These are phyloP conservation scores for Gloeopeniophorella convolvens DNA, from an alignment of 768 basidiomycete genomes.

Conservation along the genomic window DNA sequence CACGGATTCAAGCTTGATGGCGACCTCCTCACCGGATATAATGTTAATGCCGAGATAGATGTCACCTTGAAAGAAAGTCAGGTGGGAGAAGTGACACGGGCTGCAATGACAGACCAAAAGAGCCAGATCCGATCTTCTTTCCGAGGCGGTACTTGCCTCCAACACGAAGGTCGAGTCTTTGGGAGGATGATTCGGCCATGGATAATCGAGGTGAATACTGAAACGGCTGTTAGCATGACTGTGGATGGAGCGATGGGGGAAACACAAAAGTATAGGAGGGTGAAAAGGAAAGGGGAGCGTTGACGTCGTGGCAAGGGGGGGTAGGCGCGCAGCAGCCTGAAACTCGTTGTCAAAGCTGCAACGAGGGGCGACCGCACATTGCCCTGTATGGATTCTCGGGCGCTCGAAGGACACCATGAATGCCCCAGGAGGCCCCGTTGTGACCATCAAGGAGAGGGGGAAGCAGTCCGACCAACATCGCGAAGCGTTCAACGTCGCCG, in stretches of 20 bases:
- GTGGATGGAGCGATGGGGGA: conserved; percentile 3
- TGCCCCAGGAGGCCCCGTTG: not conserved
- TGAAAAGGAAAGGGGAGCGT: not conserved
- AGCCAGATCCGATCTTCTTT: conserved; percentile 99
- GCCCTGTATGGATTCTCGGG: too few species aligned
- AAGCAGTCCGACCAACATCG: conserved; percentile 7
- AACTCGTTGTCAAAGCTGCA: too few species aligned
- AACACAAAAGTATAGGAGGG: not conserved
- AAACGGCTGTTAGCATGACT: conserved; percentile 1
- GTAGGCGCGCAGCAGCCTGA: too few species aligned
- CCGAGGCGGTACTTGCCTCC: conserved; percentile 96
- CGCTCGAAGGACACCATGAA: too few species aligned
- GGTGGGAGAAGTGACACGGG: not conserved
- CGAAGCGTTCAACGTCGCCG: not conserved
- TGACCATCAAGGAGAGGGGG: not conserved
- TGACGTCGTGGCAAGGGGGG: too few species aligned
- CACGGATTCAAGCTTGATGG: conserved; percentile 99
- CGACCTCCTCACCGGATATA: conserved; percentile 98
- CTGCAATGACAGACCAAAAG: conserved; percentile 69
- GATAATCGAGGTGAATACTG: conserved; percentile 18
- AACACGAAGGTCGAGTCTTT: conserved; percentile 80
- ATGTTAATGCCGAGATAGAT: conserved; percentile 99
- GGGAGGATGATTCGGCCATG: conserved; percentile 69
- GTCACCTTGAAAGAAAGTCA: conserved; percentile 53
- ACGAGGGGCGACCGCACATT: too few species aligned